Percentiles rank a stretch among this genome's conserved stretches.
Evolutionary conservation across 2,329 filamentous ascomycete genomes (phyloP).

Genomic region (Calonectria hongkongensis): DNA sequence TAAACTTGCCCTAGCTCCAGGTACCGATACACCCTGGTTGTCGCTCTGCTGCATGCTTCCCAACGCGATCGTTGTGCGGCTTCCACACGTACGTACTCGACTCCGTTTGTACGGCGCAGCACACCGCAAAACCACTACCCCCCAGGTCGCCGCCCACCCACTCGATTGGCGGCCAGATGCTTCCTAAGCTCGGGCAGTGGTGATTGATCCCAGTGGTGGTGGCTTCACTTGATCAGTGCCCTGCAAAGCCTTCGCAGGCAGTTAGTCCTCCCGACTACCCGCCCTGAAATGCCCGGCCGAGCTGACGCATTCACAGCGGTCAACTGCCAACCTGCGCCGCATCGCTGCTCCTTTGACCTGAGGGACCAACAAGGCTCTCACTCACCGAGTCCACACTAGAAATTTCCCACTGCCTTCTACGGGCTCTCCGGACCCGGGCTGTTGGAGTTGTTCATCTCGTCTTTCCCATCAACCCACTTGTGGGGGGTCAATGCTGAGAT

Average conservation of each 20-base stretch:
- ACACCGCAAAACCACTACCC: slow-evolving; percentile 22
- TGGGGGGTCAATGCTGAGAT: slow-evolving; percentile 17
- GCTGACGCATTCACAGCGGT: slow-evolving; percentile 5
- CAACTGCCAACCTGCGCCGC: slow-evolving; percentile 3
- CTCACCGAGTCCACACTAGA: slow-evolving; percentile 43
- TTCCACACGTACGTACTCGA: slow-evolving; percentile 13
- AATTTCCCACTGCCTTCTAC: slow-evolving; percentile 34
- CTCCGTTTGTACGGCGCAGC: slow-evolving; percentile 17
- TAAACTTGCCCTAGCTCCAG: slow-evolving; percentile 44
- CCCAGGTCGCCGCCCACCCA: slow-evolving; percentile 3
- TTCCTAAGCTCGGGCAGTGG: slow-evolving; percentile 15
- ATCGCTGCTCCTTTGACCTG: not conserved
- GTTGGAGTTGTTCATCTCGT: slow-evolving; percentile 25
- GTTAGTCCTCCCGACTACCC: slow-evolving; percentile 28
- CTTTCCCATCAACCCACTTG: slow-evolving; percentile 4
- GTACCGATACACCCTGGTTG: slow-evolving; percentile 29
- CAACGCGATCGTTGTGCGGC: slow-evolving; percentile 2
- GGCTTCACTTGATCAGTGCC: slow-evolving; percentile 27
- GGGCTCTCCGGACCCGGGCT: slow-evolving; percentile 42
- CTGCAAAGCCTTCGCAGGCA: not conserved
- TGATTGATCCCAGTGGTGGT: slow-evolving; percentile 14
- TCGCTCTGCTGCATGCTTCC: slow-evolving; percentile 17
- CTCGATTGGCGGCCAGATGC: slow-evolving; percentile 9
- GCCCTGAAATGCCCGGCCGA: slow-evolving; percentile 47
- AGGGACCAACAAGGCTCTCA: slow-evolving; percentile 25